Conservation (phyloP, 179 eudicot species). For the Actinidia chinensis region DNA sequence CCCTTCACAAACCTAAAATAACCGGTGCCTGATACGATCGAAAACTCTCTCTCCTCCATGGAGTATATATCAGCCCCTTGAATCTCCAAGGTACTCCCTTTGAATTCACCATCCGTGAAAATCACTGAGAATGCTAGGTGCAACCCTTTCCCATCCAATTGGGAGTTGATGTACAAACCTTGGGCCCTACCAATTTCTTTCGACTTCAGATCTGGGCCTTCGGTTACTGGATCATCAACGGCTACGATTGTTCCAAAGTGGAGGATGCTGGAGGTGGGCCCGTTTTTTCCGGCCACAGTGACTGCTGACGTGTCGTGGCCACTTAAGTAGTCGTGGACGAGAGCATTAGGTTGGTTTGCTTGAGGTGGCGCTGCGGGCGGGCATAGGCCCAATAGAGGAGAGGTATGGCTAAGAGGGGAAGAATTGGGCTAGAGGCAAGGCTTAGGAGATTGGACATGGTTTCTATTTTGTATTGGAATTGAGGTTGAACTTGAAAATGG, state of each 20-base stretch:
- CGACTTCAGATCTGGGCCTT: conserved; percentile 23
- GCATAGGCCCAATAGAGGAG: conserved; percentile 22
- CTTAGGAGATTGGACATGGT: conserved; percentile 26
- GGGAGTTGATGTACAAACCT: conserved; percentile 36
- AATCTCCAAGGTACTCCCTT: conserved; percentile 36
- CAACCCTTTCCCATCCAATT: conserved; percentile 31
- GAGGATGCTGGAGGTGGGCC: conserved; percentile 24
- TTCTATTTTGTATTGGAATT: neutral
- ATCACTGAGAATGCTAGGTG: conserved; percentile 34
- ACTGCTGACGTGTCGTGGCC: conserved; percentile 28
- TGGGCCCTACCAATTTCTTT: conserved; percentile 30
- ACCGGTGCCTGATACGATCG: conserved; percentile 33
- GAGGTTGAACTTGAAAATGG: neutral
- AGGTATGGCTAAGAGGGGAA: conserved; percentile 20
- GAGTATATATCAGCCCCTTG: conserved; percentile 34
- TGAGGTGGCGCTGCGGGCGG: conserved; percentile 15
- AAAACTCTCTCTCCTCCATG: conserved; percentile 29
- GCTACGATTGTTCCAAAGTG: conserved; percentile 29
- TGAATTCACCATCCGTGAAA: conserved; percentile 30
- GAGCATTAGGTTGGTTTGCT: conserved; percentile 31
- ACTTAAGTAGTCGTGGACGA: conserved; percentile 31
- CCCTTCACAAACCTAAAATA: conserved; percentile 35
- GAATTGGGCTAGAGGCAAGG: conserved; percentile 14
- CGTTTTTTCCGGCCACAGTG: conserved; percentile 33
- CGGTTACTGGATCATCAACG: conserved; percentile 31